Evolutionary conservation across 1,284 basidiomycete genomes (phyloP), one percentile per base, ranked within the genome.

Genomic region (Ceratobasidium theobromae): DNA sequence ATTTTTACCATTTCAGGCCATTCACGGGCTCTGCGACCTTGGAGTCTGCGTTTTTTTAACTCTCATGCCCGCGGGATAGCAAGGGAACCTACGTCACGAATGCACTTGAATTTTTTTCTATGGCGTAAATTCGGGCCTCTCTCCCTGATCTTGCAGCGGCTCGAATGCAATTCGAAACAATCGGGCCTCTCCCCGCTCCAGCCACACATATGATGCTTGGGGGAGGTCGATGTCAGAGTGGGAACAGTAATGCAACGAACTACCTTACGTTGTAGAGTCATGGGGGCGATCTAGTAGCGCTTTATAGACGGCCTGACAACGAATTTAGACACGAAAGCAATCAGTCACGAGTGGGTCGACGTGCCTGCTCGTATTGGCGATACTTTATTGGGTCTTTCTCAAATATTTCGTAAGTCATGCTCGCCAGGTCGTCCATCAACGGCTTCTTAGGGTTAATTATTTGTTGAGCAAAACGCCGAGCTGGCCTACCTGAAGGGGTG

Each of bases 351-450:
- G 27, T 69, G 12, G 6, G 9, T 9, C 65, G 8, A 72, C 77
- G 49, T 65, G 86, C 92, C 81, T 98, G 92, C 78, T 99, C 97
- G 75, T 99, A 99, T 71, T 93, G 88, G 55, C 83, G 77, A 74
- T 99, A 99, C 77, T 99, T 99, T 70, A 98, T 88, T 0, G 97
- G 95, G 79, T 99, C 97, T 73, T 93, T 87, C 75, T 99, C 97
- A 73, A 99, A 99, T 5, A 93, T 94, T 74, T 98, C 93, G 76
- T 99, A 99, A 5, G 95, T 98, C 66, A 88, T 84, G 72, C 92
- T 95, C 73, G 93, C 93, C 67, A 99, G 79, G 75, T 99, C 95
- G 75, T 99, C 95, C 90, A 97, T 95, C 72, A 99, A 77, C 9
- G 97, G 97, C 88, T 96, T 76, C 66, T 67, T 57, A n/a, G 57